These are phyloP conservation scores for Dentipellis sp. DNA, from an alignment of 768 basidiomycete species.

Conservation along the genomic window DNA sequence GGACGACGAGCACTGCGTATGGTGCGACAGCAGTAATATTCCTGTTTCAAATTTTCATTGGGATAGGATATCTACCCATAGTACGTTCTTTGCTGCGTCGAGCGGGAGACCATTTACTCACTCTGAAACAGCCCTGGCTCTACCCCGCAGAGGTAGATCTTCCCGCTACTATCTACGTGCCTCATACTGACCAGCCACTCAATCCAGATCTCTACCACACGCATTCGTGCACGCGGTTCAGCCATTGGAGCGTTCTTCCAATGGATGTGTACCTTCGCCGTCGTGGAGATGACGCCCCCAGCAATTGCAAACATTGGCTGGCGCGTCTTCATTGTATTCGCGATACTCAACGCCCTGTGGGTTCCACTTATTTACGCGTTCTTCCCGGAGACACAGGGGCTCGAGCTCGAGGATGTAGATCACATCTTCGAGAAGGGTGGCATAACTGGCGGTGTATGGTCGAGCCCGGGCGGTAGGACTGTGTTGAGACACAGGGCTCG, in stretches of 20 bases:
- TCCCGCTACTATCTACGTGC: not conserved
- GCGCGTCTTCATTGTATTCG: conserved; percentile 37
- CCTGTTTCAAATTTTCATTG: conserved; percentile 32
- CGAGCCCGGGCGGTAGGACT: conserved; percentile 25
- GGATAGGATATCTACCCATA: conserved; percentile 30
- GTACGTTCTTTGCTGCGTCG: conserved; percentile 10
- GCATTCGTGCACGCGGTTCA: conserved; percentile 27
- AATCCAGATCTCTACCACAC: conserved; percentile 27
- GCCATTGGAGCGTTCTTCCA: conserved; percentile 21
- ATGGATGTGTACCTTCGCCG: conserved; percentile 25
- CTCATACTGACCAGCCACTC: conserved; percentile 8
- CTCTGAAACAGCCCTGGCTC: not conserved
- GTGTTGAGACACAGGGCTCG: conserved; percentile 13
- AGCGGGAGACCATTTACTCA: not conserved
- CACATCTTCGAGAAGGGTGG: conserved; percentile 32
- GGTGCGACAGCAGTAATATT: conserved; percentile 32
- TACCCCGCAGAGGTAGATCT: not conserved
- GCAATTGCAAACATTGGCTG: conserved; percentile 35
- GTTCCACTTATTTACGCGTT: conserved; percentile 29
- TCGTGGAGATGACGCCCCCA: conserved; percentile 33
- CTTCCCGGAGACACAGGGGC: conserved; percentile 27
- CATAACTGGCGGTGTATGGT: conserved; percentile 32
- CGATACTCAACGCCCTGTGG: conserved; percentile 35
- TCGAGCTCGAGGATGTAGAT: conserved; percentile 31
- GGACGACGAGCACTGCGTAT: conserved; percentile 24